phyloP scores from a whole-genome alignment of 441 rosid species.

The Corymbia calophylla region DNA sequence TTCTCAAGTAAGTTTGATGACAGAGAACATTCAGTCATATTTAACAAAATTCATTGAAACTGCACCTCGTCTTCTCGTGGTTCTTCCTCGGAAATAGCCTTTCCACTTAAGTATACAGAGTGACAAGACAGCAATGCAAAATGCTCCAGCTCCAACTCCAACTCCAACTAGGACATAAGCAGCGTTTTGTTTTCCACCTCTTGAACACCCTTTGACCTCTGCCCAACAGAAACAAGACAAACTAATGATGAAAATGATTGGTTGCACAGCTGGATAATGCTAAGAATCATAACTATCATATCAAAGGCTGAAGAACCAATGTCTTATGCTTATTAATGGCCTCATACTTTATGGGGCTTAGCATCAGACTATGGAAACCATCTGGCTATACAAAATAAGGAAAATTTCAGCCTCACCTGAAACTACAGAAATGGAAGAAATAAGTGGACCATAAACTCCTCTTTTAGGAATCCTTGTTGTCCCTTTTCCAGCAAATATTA shows the following conservation, averaged over 20 bases:
- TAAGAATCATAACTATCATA: not conserved
- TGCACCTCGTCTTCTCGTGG: constrained; percentile 25
- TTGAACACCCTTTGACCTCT: constrained; percentile 33
- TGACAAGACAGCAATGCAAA: constrained; percentile 19
- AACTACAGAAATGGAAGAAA: constrained; percentile 27
- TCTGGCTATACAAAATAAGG: not conserved
- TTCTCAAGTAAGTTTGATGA: not conserved
- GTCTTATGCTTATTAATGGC: not conserved
- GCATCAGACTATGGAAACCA: not conserved
- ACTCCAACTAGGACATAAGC: constrained; percentile 15
- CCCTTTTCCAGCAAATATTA: constrained; percentile 31
- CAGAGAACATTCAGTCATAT: not conserved
- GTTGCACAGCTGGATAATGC: not conserved
- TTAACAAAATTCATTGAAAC: not conserved
- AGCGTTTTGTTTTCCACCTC: constrained; percentile 12
- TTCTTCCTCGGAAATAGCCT: constrained; percentile 15
- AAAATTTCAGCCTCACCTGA: constrained; percentile 5
- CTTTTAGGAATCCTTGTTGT: constrained; percentile 19
- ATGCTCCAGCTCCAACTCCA: constrained; percentile 3
- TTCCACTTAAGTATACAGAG: constrained; percentile 40
- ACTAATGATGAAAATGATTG: not conserved
- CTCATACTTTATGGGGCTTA: not conserved
- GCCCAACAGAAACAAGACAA: constrained; percentile 9
- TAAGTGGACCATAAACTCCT: constrained; percentile 25
- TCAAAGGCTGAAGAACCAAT: not conserved